Evolutionary conservation across 176 grass and related monocot genomes (phyloP), one percentile per base, ranked within the genome.

Genomic region (Carex kokanica): DNA sequence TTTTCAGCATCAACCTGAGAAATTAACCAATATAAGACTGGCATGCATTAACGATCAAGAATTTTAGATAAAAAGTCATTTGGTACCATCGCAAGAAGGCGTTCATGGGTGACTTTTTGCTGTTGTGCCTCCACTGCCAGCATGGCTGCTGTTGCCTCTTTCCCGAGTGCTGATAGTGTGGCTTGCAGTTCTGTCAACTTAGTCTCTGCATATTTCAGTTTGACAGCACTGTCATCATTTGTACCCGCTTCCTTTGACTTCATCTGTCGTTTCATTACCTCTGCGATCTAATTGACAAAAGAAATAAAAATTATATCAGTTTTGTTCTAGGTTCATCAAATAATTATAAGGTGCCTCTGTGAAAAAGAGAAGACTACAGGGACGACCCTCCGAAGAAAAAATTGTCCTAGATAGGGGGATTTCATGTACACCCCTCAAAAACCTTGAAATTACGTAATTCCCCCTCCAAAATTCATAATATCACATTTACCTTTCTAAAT

Each of bases 61-160:
- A n/a, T 52, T 49, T 71, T 43, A 13, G 52, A 83, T 71, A 53
- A 47, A 80, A 64, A 20, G 14, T 18, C 51, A 23, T 7, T 23
- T 18, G 2, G 40, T 82, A 99, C 96, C 93, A 99, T 92, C 62
- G 86, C 82, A 81, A 99, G 89, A 43, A 99, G 93, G 57, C 86
- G 89, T 53, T 93, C 88, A 16, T 90, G 93, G 7, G 96, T 99
- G 71, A 88, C 85, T 72, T 92, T 81, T 83, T 93, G 93, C 69
- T 99, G 96, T 86, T 95, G 93, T 87, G 78, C 83, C 83, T 99
- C 93, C 59, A 99, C 96, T 75, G 93, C 85, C 86, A 92, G 86
- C 96, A 99, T 95, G 87, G 96, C 96, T 75, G 88, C 91, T 88
- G 93, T 93, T 72, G 96, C 93, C 83, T 99, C 96, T 90, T 86